These are phyloP conservation scores for Urostyla sp. DNA, from an alignment of 73 alveolate species.

Conservation along the genomic window DNA sequence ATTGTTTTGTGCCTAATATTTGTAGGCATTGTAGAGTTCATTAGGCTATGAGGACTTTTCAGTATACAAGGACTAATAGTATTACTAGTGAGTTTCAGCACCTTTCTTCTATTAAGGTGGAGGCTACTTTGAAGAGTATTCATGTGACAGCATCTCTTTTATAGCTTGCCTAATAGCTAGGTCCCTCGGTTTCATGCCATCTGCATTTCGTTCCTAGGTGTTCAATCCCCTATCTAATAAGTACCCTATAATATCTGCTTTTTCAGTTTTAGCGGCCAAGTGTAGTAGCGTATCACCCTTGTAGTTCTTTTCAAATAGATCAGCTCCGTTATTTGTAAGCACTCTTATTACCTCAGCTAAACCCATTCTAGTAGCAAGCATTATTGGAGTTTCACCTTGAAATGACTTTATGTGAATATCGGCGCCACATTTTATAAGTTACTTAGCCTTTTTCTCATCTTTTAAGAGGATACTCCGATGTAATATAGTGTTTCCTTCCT, in stretches of 20 bases:
- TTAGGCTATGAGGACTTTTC: background rate
- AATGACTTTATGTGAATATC: constrained; percentile 43
- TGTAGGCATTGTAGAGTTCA: background rate
- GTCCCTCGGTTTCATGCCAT: constrained; percentile 48
- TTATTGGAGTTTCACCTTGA: constrained; percentile 54
- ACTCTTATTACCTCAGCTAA: constrained; percentile 33
- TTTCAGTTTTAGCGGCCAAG: constrained; percentile 51
- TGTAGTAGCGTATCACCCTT: constrained; percentile 50
- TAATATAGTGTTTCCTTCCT: constrained; percentile 59
- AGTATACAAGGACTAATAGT: background rate
- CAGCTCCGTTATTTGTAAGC: constrained; percentile 45
- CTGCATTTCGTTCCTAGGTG: constrained; percentile 46
- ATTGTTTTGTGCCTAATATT: background rate
- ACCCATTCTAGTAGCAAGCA: constrained; percentile 53
- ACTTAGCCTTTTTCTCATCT: constrained; percentile 41
- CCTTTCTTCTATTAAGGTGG: background rate
- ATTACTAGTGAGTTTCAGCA: background rate
- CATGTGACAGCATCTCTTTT: constrained; percentile 46
- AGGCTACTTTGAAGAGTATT: background rate
- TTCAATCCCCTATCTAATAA: constrained; percentile 51
- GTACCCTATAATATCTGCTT: constrained; percentile 57
- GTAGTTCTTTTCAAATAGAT: constrained; percentile 40
- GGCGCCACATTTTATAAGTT: constrained; percentile 55
- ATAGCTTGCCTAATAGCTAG: constrained; percentile 44
- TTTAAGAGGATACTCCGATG: constrained; percentile 46